phyloP scores from a whole-genome alignment of 2,329 filamentous ascomycete genomes.

The Hymenoscyphus albidus region DNA sequence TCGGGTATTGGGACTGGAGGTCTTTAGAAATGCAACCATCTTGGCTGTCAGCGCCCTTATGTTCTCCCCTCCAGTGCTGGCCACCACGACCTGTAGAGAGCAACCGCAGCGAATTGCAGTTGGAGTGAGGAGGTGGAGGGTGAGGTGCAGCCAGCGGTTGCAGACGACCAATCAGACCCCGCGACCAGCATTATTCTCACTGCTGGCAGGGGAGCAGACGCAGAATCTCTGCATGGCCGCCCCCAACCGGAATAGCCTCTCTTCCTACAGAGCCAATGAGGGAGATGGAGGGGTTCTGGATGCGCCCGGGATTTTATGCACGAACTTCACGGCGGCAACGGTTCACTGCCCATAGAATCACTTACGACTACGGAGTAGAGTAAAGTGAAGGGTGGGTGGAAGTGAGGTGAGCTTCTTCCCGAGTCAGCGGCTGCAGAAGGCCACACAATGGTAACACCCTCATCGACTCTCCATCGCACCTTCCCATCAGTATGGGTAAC shows the following conservation, averaged over 20 bases:
- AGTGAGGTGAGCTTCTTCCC: background rate
- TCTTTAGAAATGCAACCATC: constrained; percentile 12
- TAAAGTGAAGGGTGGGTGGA: background rate
- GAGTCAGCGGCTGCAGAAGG: background rate
- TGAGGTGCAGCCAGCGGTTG: constrained; percentile 7
- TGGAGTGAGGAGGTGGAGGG: constrained; percentile 3
- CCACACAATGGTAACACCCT: background rate
- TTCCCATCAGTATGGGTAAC: background rate
- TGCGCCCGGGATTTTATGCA: constrained; percentile 2
- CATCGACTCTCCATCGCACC: background rate
- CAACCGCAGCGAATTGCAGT: background rate
- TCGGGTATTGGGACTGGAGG: background rate
- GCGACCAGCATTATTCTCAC: background rate
- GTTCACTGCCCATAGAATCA: background rate
- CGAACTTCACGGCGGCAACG: background rate
- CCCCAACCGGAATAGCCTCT: constrained; percentile 8
- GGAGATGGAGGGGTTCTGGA: background rate
- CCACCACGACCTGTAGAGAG: background rate
- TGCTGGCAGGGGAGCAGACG: constrained; percentile 1
- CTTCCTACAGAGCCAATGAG: background rate
- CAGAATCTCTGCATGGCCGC: background rate
- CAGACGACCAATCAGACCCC: background rate
- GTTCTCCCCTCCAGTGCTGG: background rate
- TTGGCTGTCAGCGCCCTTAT: constrained; percentile 14
- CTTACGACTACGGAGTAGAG: too few species aligned